Evolutionary conservation across 1,139 yeast genomes (phyloP), one percentile per base, ranked within the genome.

Genomic region (Nakaseomyces uthaithaninus): DNA sequence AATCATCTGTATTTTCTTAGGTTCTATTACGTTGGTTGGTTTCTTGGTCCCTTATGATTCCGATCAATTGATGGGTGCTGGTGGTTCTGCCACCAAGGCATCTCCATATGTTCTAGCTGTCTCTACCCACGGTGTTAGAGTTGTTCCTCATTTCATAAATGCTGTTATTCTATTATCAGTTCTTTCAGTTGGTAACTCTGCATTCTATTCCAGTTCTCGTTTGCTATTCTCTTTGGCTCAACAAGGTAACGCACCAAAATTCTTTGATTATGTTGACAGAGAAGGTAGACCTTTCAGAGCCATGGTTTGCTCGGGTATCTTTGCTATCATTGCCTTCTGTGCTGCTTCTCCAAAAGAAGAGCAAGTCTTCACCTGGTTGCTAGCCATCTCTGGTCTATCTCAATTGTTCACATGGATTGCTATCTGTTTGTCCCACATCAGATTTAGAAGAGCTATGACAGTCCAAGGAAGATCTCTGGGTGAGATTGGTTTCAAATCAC

Each of bases 31-130:
- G 36, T 59, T 83, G 44, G 68, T 82, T 47, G 86, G 89, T 38
- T 67, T 78, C 49, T 65, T 81, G 44, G 91, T 82, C 42, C 86
- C 89, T 27, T 79, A 71, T 64, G 65, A 64, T 52, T 65, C 69
- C 40, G 69, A 69, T 42, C 59, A 66, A 23, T 62, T 72, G 42
- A 67, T 81, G 53, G 69, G 79, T 37, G 61, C 72, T 17, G 50
- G 60, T 26, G 60, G 62, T 37, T 52, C 68, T 19, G 66, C 67
- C 41, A 71, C 75, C 8, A 66, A 71, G 36, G 75, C 82, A 43
- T 78, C 87, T 36, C 94, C 94, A 19, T 80, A 81, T 58, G 87
- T 83, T 46, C 72, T 82, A 54, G 91, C 91, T 24, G 74, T 81
- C 43, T 67, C 72, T 39, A 65, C 71, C 42, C 86, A 80, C 23